phyloP scores from a whole-genome alignment of 2,329 filamentous ascomycete species.

The Sarocladium oryzae region DNA sequence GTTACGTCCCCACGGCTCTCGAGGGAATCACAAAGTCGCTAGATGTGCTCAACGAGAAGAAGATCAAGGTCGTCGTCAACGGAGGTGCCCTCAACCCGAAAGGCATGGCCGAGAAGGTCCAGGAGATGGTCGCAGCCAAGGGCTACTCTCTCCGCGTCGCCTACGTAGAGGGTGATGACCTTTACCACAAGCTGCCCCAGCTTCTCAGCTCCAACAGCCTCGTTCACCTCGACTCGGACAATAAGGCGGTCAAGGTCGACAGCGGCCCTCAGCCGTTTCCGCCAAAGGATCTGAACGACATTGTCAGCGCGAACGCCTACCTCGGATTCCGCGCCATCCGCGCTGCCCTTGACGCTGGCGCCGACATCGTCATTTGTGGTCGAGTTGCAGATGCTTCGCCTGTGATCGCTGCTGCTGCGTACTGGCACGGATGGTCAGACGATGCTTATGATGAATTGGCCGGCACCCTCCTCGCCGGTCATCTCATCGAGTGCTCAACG shows the following conservation, averaged over 20 bases:
- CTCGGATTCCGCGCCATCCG: constrained; percentile 40
- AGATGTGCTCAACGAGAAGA: constrained; percentile 32
- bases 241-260: constrained; percentile 15
- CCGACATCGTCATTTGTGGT: constrained; percentile 36
- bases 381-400: constrained; percentile 38
- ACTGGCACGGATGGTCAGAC: constrained; percentile 42
- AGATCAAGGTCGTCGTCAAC: constrained; percentile 50
- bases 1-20: constrained; percentile 17
- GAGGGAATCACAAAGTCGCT: constrained; percentile 19
- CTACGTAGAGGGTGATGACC: constrained; percentile 20
- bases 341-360: constrained; percentile 28
- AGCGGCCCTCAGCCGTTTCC: not conserved
- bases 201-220: not conserved
- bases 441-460: constrained; percentile 40
- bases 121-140: constrained; percentile 19
- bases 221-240: constrained; percentile 19
- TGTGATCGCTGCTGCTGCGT: constrained; percentile 46
- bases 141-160: constrained; percentile 26
- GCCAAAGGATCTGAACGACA: constrained; percentile 11
- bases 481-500: constrained; percentile 44
- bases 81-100: constrained; percentile 50
- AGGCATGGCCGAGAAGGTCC: constrained; percentile 35
- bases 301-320: constrained; percentile 38
- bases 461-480: constrained; percentile 37
- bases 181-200: constrained; percentile 10